Evolutionary conservation across 495 filamentous ascomycete genomes (phyloP).

Genomic region (Bryoglossum gracile): DNA sequence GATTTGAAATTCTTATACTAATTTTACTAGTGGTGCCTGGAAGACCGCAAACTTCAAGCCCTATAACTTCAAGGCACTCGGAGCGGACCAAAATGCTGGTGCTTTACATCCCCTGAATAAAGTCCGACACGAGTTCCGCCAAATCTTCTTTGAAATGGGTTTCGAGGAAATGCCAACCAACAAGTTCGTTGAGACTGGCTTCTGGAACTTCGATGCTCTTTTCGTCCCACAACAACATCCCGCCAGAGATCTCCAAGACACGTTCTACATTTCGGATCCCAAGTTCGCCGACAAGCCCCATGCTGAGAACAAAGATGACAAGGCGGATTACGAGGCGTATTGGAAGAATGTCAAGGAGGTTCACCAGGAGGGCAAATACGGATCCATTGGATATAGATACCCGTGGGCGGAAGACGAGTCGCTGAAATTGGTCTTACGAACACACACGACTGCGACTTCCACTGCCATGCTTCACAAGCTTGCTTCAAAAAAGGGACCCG

Average conservation of each 20-base stretch:
- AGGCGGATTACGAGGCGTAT: slow-evolving; percentile 72
- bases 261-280: slow-evolving; percentile 95
- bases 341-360: slow-evolving; percentile 79
- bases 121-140: slow-evolving; percentile 85
- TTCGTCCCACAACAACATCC: slow-evolving; percentile 98
- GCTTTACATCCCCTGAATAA: slow-evolving; percentile 93
- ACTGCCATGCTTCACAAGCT: slow-evolving; percentile 85
- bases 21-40: slow-evolving; percentile 54
- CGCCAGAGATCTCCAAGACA: slow-evolving; percentile 92
- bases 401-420: slow-evolving; percentile 88
- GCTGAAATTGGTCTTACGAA: slow-evolving; percentile 81
- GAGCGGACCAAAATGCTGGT: slow-evolving; percentile 69
- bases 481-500: slow-evolving; percentile 51
- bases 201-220: slow-evolving; percentile 98
- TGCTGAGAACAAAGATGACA: slow-evolving; percentile 47
- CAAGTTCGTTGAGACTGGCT: slow-evolving; percentile 85
- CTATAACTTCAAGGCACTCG: slow-evolving; percentile 93
- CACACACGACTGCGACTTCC: slow-evolving; percentile 89
- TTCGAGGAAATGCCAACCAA: slow-evolving; percentile 82
- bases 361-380: slow-evolving; percentile 80
- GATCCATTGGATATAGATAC: slow-evolving; percentile 91
- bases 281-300: slow-evolving; percentile 65
- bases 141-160: slow-evolving; percentile 94
- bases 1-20: background rate
- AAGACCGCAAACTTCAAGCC: slow-evolving; percentile 88